phyloP scores from a whole-genome alignment of 352 stramenopile species.

The Elongisporangium anandrum region DNA sequence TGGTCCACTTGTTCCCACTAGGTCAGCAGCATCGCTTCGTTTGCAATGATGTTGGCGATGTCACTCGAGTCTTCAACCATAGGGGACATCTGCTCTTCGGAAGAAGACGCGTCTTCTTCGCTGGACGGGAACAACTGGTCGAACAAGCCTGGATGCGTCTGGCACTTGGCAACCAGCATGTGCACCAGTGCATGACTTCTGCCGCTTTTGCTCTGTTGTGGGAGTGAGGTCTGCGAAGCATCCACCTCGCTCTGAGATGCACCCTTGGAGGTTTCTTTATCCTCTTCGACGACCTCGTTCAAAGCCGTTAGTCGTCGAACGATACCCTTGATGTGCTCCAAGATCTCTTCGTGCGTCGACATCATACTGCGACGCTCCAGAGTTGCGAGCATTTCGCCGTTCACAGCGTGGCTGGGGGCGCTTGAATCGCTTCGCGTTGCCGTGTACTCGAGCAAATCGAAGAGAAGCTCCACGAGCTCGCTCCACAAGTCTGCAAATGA shows the following conservation, averaged over 20 bases:
- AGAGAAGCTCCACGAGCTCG: constrained; percentile 44
- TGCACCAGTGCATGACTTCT: constrained; percentile 37
- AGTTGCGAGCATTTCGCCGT: constrained; percentile 28
- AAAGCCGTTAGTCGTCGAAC: constrained; percentile 43
- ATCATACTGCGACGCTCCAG: constrained; percentile 60
- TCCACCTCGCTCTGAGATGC: constrained; percentile 1
- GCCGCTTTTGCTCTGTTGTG: constrained; percentile 3
- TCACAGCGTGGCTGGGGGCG: constrained; percentile 9
- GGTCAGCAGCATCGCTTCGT: constrained; percentile 8
- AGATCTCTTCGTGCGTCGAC: constrained; percentile 67
- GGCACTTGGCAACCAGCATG: constrained; percentile 55
- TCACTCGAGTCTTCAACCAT: constrained; percentile 12
- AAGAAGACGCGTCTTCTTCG: constrained; percentile 31
- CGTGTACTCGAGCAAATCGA: constrained; percentile 52
- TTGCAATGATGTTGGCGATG: constrained; percentile 5
- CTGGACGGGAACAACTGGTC: constrained; percentile 50
- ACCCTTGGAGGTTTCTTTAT: constrained; percentile 9
- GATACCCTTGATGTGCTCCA: constrained; percentile 63
- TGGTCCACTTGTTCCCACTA: constrained; percentile 8
- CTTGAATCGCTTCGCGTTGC: constrained; percentile 11
- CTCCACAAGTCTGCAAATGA: constrained; percentile 52
- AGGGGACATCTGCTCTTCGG: constrained; percentile 9
- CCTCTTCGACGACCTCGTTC: constrained; percentile 5
- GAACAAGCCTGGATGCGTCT: constrained; percentile 28
- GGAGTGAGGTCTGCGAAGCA: background rate